Percentiles rank a stretch among this genome's conserved stretches.
These are phyloP conservation scores for Leptographium lundbergii DNA, from an alignment of 2,329 filamentous ascomycete genomes.

Conservation along the genomic window DNA sequence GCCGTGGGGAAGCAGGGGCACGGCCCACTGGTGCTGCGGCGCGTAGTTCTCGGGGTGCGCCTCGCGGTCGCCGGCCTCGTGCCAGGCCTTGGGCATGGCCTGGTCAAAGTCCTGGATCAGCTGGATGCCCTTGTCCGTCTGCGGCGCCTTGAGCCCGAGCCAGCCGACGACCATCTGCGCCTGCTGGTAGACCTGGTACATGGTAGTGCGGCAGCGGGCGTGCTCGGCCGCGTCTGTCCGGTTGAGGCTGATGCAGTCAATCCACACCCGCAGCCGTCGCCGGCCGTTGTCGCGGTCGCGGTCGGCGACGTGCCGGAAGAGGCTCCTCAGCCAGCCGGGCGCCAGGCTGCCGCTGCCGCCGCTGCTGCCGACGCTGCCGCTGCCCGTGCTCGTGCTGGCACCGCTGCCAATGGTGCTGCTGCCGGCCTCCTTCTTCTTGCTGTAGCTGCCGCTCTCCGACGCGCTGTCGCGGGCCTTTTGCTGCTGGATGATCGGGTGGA, in stretches of 20 bases:
- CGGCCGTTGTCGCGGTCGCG: background rate
- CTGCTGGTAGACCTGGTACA: slow-evolving; percentile 1
- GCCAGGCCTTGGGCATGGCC: background rate
- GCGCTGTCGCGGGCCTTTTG: background rate
- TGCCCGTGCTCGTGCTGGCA: too few species aligned
- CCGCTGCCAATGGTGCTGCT: too few species aligned
- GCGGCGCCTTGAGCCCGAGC: background rate
- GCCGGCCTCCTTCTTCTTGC: too few species aligned
- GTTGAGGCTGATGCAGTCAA: slow-evolving; percentile 1
- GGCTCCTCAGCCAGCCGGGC: background rate
- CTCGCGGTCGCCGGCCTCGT: background rate
- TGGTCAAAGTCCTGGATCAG: background rate
- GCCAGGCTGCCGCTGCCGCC: background rate
- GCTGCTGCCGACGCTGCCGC: background rate
- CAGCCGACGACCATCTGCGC: background rate
- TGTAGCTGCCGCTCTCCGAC: too few species aligned
- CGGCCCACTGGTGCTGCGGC: background rate
- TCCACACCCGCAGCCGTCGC: background rate
- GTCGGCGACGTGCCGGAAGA: background rate
- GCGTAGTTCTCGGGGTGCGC: background rate
- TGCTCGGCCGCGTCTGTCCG: background rate
- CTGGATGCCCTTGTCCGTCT: background rate
- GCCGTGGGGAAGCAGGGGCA: background rate
- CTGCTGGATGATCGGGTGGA: background rate
- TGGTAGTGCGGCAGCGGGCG: background rate